Base-by-base conservation (phyloP, 164 flowering plant species). In the Paratinospora sagittata region DNA sequence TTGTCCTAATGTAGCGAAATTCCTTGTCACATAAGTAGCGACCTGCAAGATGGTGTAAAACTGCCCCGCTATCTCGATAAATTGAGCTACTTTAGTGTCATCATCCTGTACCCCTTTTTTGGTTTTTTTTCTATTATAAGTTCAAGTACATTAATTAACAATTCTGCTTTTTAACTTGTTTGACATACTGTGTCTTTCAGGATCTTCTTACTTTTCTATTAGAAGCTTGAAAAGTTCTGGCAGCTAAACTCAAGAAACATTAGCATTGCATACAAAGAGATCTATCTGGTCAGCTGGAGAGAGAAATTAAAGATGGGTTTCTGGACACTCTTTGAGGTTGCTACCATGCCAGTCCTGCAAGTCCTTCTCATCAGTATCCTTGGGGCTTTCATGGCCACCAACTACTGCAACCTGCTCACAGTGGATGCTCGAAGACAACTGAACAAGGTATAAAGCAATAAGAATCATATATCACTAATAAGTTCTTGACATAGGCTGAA, bases 341-440 rank as follows among this genome's bases (percentile, higher is more conserved):
- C 97, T 6, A 81, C 83, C 1, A 85, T 89, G 89, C 98, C 98
- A 17, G 81, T 86, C 27, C n/a, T 93, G 74, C 85, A 91, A 75
- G 92, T 93, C 21, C 84, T 93, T 23, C 57, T 91, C 10, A 83
- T 93, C 23, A 85, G 94, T 72, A 0, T 63, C 6, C 45, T 93
- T 37, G 98, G 98, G 55, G 93, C 91, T 64, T 82, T 88, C 73
- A 70, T 93, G 88, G 90, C 97, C 0, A 80, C 96, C 62, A 78
- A 70, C 2, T 86, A 84, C 63, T 79, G 81, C 76, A 88, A 87
- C 65, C 79, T 93, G 67, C 89, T 93, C 16, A 71, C 80, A 0
- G 72, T 82, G 0, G 91, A 89, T 68, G 82, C 97, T 41, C 81
- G 94, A 45, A 85, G 70, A 69, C 79, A 87, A 39, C 45, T 93